Evolutionary conservation across 2,329 filamentous ascomycete genomes (phyloP), one percentile per base, ranked within the genome.

Genomic region (Drechslera avenae): DNA sequence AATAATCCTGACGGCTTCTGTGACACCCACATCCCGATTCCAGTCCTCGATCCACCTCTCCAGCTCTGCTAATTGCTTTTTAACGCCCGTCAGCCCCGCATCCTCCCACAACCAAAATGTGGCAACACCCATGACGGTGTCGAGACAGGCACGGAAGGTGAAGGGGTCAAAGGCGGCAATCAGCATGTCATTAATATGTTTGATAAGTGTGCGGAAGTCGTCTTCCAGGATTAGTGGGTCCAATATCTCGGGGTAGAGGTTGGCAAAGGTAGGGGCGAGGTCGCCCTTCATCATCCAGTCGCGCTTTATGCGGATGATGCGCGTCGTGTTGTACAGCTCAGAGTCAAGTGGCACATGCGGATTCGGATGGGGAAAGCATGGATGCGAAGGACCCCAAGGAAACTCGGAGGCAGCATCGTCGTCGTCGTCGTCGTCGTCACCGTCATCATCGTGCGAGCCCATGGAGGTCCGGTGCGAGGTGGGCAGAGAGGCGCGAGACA

Each of bases 21-120:
- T 80, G 42, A 75, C 75, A n/a, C 82, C 81, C 8, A 80, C 74
- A 55, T 90, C 84, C 7, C 72, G 69, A 71, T 99, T 99, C 92
- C 93, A 97, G 52, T 85, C 81, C 58, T 95, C 89, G 46, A 99
- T 83, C 86, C 90, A 96, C 31, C 73, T 74, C 75, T 99, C 94
- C 14, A 97, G 76, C 8, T 77, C 80, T 47, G 80, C 82, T 37
- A 96, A 73, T 47, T 86, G 82, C 17, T 80, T 78, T 77, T 97
- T 97, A 52, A 88, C 83, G 7, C 82, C 85, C 3, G 89, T 89
- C 30, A 90, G 75, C 1, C 93, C 91, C 17, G 93, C 65, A 69
- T 97, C 93, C 52, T 99, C 94, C 91, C 91, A 97, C 28, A 97
- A 67, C 90, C 92, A 99, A 17, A 93, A 90, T 0, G 94, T 97